A percentile compares a stretch with the other conserved stretches of the same genome.
phyloP scores from a whole-genome alignment of 805 yeast genomes.

The Debaryomyces tyrocola region DNA sequence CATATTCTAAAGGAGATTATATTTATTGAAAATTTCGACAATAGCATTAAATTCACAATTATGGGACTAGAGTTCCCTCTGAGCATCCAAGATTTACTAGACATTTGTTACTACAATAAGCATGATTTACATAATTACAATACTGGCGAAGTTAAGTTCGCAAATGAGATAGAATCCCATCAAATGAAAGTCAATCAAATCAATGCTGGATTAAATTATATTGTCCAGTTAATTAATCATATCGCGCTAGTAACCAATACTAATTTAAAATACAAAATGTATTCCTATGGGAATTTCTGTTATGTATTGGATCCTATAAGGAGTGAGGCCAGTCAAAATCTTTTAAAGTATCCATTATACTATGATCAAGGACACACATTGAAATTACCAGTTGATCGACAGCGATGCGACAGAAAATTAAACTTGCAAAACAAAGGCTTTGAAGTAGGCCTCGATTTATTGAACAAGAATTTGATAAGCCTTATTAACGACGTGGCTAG shows the following conservation, averaged over 20 bases:
- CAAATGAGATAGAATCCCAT: slow-evolving; percentile 9
- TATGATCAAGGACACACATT: slow-evolving; percentile 23
- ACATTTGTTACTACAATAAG: slow-evolving; percentile 26
- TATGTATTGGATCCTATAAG: slow-evolving; percentile 21
- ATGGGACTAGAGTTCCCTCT: slow-evolving; percentile 37
- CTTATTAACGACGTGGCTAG: slow-evolving; percentile 20
- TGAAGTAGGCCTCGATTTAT: slow-evolving; percentile 32
- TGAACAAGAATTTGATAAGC: slow-evolving; percentile 29
- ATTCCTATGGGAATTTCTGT: slow-evolving; percentile 18
- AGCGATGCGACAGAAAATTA: slow-evolving; percentile 3
- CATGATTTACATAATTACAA: slow-evolving; percentile 6
- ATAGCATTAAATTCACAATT: slow-evolving; percentile 26
- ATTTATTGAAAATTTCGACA: slow-evolving; percentile 23
- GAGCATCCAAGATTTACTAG: slow-evolving; percentile 27
- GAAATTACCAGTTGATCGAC: slow-evolving; percentile 8
- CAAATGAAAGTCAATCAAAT: slow-evolving; percentile 20
- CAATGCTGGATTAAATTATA: slow-evolving; percentile 32
- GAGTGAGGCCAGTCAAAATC: neutral
- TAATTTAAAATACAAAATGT: slow-evolving; percentile 28
- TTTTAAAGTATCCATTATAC: slow-evolving; percentile 24
- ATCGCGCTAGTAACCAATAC: slow-evolving; percentile 27
- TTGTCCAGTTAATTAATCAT: slow-evolving; percentile 24
- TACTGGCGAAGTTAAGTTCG: slow-evolving; percentile 4
- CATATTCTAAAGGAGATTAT: slow-evolving; percentile 22
- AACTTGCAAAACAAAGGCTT: slow-evolving; percentile 22